Percentiles rank a stretch among this genome's conserved stretches.
Evolutionary conservation across 176 grass and related monocot species (phyloP).

Genomic region (Ampelocalamus luodianensis): DNA sequence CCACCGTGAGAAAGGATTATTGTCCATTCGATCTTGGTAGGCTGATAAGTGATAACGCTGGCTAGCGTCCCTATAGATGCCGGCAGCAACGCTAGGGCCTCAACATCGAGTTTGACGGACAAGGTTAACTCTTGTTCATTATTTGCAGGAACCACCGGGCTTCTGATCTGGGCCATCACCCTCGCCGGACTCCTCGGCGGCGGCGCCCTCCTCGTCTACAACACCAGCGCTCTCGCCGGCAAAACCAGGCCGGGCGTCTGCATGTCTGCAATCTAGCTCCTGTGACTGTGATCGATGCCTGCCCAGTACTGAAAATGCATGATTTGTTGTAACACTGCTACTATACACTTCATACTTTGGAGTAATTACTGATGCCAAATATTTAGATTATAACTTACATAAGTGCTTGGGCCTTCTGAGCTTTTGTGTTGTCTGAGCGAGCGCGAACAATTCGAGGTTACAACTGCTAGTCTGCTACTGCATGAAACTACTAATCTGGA

Average conservation of each 20-base stretch:
- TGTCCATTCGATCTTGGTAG: no score
- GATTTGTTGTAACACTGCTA: constrained; percentile 10
- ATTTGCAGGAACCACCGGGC: constrained; percentile 76
- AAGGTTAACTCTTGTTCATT: not conserved
- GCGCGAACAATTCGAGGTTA: not conserved
- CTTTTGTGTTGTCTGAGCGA: not conserved
- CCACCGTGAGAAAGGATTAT: no score
- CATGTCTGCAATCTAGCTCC: no score
- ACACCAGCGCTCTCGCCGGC: constrained; percentile 67
- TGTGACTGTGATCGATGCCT: no score
- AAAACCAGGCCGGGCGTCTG: not conserved
- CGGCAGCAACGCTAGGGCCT: no score
- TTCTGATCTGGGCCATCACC: constrained; percentile 94
- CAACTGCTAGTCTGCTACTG: not conserved
- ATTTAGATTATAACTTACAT: not conserved
- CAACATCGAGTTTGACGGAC: no score
- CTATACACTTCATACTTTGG: not conserved
- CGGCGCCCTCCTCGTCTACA: constrained; percentile 94
- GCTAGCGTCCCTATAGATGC: no score
- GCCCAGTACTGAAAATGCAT: constrained; percentile 2
- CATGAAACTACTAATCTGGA: not conserved
- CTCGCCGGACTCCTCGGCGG: constrained; percentile 77
- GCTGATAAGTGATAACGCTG: no score
- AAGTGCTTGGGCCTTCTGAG: not conserved
- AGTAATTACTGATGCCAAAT: not conserved